These are phyloP conservation scores for Phialocephala sp. DNA, from an alignment of 2,329 filamentous ascomycete species.

Conservation along the genomic window DNA sequence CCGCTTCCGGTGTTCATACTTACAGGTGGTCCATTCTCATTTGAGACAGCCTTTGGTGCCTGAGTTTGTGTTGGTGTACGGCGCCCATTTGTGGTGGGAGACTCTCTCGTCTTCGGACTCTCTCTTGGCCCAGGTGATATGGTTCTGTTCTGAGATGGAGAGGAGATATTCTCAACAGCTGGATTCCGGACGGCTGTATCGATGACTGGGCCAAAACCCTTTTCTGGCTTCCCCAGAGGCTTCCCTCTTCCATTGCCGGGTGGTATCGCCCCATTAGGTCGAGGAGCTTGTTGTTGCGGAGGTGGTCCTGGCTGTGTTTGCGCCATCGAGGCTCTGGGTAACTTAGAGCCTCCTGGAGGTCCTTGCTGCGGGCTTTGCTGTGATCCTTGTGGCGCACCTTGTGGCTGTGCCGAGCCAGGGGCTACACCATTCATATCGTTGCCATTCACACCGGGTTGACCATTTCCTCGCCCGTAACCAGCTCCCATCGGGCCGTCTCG, in stretches of 20 bases:
- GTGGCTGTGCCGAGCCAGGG: constrained; percentile 41
- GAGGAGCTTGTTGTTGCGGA: constrained; percentile 66
- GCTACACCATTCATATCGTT: constrained; percentile 43
- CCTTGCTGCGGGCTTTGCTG: constrained; percentile 48
- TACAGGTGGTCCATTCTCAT: constrained; percentile 37
- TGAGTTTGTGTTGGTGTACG: constrained; percentile 65
- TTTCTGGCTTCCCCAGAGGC: constrained; percentile 38
- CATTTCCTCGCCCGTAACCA: constrained; percentile 41
- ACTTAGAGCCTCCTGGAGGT: constrained; percentile 54
- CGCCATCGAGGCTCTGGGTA: constrained; percentile 63
- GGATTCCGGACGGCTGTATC: constrained; percentile 46
- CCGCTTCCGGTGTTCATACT: constrained; percentile 28
- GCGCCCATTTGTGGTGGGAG: constrained; percentile 62
- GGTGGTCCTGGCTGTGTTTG: constrained; percentile 68
- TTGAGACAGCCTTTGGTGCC: constrained; percentile 44
- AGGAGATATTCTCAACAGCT: constrained; percentile 50
- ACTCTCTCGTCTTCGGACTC: constrained; percentile 54
- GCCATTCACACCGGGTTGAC: constrained; percentile 46
- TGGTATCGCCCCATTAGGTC: constrained; percentile 33
- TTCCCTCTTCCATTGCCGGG: constrained; percentile 34
- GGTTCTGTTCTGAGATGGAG: constrained; percentile 45
- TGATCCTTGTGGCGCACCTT: constrained; percentile 38
- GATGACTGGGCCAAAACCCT: constrained; percentile 39
- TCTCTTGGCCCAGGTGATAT: constrained; percentile 49
- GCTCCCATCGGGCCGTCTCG: constrained; percentile 50